Evolutionary conservation across 1,139 yeast species (phyloP).

Genomic region (Arxiozyma slooffiae): DNA sequence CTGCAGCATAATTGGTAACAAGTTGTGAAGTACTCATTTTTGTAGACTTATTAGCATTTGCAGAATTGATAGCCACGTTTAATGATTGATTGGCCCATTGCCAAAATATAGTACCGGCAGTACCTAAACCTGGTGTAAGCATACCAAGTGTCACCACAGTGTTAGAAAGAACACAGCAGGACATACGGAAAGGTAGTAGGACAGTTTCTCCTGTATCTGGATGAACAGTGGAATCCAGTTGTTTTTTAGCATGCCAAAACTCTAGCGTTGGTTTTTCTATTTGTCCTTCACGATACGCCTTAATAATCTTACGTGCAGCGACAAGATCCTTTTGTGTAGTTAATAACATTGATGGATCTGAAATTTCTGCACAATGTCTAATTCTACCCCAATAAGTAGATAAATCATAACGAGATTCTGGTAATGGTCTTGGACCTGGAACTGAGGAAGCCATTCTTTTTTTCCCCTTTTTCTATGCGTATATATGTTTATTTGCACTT

Average conservation of each 20-base stretch:
- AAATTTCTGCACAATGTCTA: conserved; percentile 81
- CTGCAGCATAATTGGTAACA: conserved; percentile 67
- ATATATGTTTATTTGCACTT: not conserved
- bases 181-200: conserved; percentile 88
- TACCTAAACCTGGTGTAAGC: conserved; percentile 89
- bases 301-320: conserved; percentile 52
- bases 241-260: conserved; percentile 80
- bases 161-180: conserved; percentile 86
- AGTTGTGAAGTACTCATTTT: conserved; percentile 75
- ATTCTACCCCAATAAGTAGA: conserved; percentile 87
- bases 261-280: conserved; percentile 57
- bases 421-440: conserved; percentile 69
- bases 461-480: not conserved
- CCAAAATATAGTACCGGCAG: conserved; percentile 90
- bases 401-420: conserved; percentile 70
- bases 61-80: conserved; percentile 92
- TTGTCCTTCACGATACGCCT: conserved; percentile 66
- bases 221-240: conserved; percentile 79
- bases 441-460: conserved; percentile 74
- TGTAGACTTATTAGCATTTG: conserved; percentile 91
- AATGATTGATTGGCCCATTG: conserved; percentile 93
- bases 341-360: conserved; percentile 84
- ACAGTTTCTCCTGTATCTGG: conserved; percentile 96
- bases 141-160: conserved; percentile 93
- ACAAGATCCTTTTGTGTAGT: conserved; percentile 58